phyloP scores from a whole-genome alignment of 495 filamentous ascomycete genomes.

The Daldinia grandis region DNA sequence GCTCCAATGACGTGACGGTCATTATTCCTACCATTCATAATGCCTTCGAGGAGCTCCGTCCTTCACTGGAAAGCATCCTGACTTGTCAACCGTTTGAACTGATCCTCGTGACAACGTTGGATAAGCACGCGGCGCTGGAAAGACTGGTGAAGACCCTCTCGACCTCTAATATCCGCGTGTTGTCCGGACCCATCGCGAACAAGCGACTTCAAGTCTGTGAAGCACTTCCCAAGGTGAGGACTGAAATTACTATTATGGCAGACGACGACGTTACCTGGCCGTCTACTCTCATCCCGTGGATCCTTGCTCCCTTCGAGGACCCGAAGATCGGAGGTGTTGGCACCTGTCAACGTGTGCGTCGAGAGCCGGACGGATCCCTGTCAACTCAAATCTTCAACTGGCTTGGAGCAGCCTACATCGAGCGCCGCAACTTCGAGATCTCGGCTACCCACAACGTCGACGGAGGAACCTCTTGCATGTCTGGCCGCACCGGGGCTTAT shows the following conservation, averaged over 20 bases:
- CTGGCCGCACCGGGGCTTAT: constrained; percentile 60
- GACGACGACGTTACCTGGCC: constrained; percentile 68
- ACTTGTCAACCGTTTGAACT: constrained; percentile 61
- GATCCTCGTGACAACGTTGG: constrained; percentile 63
- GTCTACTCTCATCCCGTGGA: constrained; percentile 52
- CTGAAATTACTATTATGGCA: constrained; percentile 57
- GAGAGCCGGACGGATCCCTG: constrained; percentile 45
- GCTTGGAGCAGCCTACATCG: constrained; percentile 62
- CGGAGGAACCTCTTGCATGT: constrained; percentile 65
- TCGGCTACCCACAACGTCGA: constrained; percentile 62
- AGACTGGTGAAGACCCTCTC: constrained; percentile 55
- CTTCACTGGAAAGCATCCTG: constrained; percentile 62
- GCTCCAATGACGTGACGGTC: constrained; percentile 59
- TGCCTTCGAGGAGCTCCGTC: constrained; percentile 60
- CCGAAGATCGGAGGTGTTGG: constrained; percentile 60
- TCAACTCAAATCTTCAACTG: constrained; percentile 57
- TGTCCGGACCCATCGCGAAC: constrained; percentile 49
- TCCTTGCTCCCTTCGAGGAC: constrained; percentile 63
- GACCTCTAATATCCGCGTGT: constrained; percentile 53
- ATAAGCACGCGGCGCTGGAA: constrained; percentile 57
- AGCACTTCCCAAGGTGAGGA: constrained; percentile 51
- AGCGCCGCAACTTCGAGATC: constrained; percentile 66
- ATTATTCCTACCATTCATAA: constrained; percentile 65
- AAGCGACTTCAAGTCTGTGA: constrained; percentile 61
- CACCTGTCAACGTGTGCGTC: constrained; percentile 59